Base-by-base conservation (phyloP, 1,284 basidiomycete genomes). In the Wolfiporia cocos region DNA sequence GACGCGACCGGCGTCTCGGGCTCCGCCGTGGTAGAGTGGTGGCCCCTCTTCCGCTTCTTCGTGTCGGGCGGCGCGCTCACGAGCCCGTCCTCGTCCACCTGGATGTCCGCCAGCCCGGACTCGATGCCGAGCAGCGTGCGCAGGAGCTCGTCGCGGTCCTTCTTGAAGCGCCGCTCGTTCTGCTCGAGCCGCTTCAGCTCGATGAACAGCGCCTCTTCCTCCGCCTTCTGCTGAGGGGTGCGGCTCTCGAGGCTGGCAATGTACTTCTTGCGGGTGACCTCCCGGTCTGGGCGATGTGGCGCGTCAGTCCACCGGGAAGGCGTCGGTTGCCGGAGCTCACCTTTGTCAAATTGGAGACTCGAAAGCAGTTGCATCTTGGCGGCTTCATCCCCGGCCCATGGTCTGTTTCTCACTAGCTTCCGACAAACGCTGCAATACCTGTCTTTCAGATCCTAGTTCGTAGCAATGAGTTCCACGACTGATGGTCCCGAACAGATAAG, bases 131-230 rank as follows among this genome's bases (percentile, higher is more conserved):
- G 78, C 14, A 99, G 67, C 0, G 85, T 85, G 18, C 88, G 79
- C 49, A 99, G 73, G 21, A 99, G 75, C 35, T 93, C 91, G 50
- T 97, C 93, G 6, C 96, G 74, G 39, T 99, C 94, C 42, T 79
- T 78, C 53, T 86, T 86, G 69, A 96, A 97, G 44, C 77, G 78
- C 34, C 86, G 76, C 61, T 97, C 92, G 52, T 80, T 92, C 65
- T 98, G 95, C 61, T 98, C 94, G 39, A 99, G 75, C 10, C 92
- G 81, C 56, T 95, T 92, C 39, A 96, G 78, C 62, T 99, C 94
- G 50, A 98, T 71, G 65, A 92, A 99, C 0, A 99, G 73, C 3
- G 92, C 90, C 56, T 98, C 94, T 69, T 99, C 96, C 59, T 99
- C 95, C 7, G 85, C 84, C 32, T 97, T 83, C 64, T 98, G 92